Base-by-base conservation (phyloP, 352 stramenopile species). In the Pythium rishiriense region DNA sequence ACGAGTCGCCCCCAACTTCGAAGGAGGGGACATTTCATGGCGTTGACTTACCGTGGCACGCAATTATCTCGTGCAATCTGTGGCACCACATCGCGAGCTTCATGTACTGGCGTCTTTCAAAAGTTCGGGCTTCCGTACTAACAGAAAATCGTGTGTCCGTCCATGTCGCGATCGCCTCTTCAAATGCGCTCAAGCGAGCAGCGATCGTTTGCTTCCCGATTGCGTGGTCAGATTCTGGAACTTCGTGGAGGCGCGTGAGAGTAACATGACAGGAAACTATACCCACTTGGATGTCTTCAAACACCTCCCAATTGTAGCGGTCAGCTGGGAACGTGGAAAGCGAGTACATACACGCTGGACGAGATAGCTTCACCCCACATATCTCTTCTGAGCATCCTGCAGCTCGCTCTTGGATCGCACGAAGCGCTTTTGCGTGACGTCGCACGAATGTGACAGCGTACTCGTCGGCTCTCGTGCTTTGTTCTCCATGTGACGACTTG, bases 21-120 rank as follows among this genome's bases (percentile, higher is more conserved):
- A n/a, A n/a, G n/a, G n/a, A n/a, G 33, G 2, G 7, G 9, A 39
- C 4, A 22, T 4, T 17, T 11, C 19, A 41, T 17, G 28, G 14
- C 9, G 48, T 25, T 54, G 48, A 1, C 28, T 41, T 19, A 9
- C 12, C 21, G 29, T 45, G 24, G 28, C 15, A 25, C 1, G 37
- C 37, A 10, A 64, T 33, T 19, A 58, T 47, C 33, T 56, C 26
- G 21, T 12, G 39, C 10, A 64, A 26, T 8, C 17, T 25, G 24
- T 58, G 47, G 47, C 58, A 64, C 58, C 58, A 64, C 12, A 50
- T n/a, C 15, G 35, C 51, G 17, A 64, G 58, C 24, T 58, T 64
- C 8, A 64, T 5, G 47, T 58, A 58, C 33, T 64, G 24, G 33
- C 17, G 9, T 19, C 43, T 28, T 8, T 64, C 58, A 15, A 50